phyloP scores from a whole-genome alignment of 768 basidiomycete species.

The Lactarius tabidus region DNA sequence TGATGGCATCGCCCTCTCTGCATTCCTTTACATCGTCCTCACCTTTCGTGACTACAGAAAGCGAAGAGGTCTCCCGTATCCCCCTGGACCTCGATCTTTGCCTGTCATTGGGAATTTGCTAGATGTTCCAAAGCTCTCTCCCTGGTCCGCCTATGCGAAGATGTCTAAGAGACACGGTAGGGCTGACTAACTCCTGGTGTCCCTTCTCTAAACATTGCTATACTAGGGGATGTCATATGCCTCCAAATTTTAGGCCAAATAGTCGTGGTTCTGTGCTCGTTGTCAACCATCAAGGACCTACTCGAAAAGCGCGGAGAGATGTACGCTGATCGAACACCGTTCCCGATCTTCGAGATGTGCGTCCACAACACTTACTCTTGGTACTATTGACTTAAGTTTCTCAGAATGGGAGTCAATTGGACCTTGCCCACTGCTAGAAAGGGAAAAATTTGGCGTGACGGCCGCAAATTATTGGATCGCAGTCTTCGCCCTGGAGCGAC shows the following conservation, averaged over 20 bases:
- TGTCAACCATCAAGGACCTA: not conserved
- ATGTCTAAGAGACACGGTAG: slow-evolving; percentile 9
- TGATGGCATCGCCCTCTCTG: not conserved
- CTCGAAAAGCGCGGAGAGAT: not conserved
- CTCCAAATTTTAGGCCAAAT: not conserved
- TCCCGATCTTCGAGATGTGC: slow-evolving; percentile 2
- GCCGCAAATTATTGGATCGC: not conserved
- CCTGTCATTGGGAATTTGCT: slow-evolving; percentile 6
- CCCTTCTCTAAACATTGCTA: not conserved
- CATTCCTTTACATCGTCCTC: not conserved
- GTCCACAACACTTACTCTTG: no score
- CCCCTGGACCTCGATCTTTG: not conserved
- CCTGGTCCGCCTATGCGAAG: not conserved
- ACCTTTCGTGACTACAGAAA: not conserved
- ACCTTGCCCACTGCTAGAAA: not conserved
- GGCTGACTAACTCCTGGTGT: not conserved
- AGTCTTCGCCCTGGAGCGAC: not conserved
- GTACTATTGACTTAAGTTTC: not conserved
- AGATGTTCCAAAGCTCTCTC: not conserved
- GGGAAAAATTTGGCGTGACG: not conserved
- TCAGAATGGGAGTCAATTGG: not conserved
- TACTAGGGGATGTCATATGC: not conserved
- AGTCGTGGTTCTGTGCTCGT: not conserved
- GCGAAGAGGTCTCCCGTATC: not conserved
- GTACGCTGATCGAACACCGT: not conserved